A percentile compares a stretch with the other conserved stretches of the same genome.
phyloP scores from a whole-genome alignment of 306 rosid species.

The Pterocarpus santalinus region DNA sequence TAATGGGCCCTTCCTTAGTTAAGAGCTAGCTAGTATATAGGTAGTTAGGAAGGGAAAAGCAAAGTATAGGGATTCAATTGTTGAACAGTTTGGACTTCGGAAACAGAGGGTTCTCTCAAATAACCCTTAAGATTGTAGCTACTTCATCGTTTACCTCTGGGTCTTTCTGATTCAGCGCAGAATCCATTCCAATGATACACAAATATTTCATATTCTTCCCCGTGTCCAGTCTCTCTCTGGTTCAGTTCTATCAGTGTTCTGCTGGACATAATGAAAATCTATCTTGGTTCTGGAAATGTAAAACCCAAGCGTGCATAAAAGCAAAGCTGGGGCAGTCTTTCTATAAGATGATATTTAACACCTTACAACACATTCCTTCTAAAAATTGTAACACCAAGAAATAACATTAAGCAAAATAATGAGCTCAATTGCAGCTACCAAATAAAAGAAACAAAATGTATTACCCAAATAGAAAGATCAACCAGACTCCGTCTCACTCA shows the following conservation, averaged over 20 bases:
- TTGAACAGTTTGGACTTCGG: neutral
- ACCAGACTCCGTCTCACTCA: conserved; percentile 80
- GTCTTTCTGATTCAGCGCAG: too few relatives aligned
- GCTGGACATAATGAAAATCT: conserved; percentile 19
- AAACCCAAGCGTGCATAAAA: conserved; percentile 33
- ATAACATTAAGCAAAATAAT: conserved; percentile 23
- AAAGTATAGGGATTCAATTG: neutral
- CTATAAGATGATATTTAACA: conserved; percentile 39
- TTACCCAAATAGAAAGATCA: conserved; percentile 64
- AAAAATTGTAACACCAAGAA: conserved; percentile 37
- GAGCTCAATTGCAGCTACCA: conserved; percentile 38
- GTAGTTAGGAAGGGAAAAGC: neutral
- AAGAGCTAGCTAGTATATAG: neutral
- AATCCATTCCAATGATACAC: neutral
- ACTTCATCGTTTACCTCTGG: neutral
- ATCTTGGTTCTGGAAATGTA: conserved; percentile 26
- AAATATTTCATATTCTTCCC: neutral
- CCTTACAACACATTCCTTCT: conserved; percentile 42
- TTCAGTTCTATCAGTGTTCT: neutral
- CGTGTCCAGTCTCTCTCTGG: neutral
- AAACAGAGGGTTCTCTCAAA: neutral
- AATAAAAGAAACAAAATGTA: conserved; percentile 38
- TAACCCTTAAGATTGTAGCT: neutral
- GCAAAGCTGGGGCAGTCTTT: conserved; percentile 36
- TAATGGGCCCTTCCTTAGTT: neutral